phyloP scores from a whole-genome alignment of 1,284 basidiomycete genomes.

The Trametes sp. region DNA sequence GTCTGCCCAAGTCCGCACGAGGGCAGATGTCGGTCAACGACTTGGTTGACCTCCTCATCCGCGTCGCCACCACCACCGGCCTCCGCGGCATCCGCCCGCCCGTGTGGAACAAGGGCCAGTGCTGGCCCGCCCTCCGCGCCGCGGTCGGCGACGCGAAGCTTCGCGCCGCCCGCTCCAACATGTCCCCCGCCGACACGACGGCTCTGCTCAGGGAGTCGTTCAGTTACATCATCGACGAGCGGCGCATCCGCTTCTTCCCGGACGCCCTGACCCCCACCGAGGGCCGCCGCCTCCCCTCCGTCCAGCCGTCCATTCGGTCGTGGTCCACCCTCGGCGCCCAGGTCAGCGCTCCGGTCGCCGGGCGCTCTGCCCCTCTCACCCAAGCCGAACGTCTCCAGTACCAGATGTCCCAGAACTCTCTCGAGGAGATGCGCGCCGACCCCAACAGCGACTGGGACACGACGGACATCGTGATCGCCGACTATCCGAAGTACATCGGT shows the following conservation, averaged over 20 bases:
- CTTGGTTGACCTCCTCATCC: not conserved
- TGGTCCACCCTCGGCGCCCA: conserved; percentile 3
- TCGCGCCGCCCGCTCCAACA: not conserved
- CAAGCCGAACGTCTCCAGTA: not conserved
- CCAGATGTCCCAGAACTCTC: not conserved
- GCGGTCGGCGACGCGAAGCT: not conserved
- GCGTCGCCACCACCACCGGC: not conserved
- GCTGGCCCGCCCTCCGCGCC: not conserved
- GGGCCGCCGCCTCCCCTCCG: not conserved
- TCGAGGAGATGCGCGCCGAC: not conserved
- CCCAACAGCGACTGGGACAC: not conserved
- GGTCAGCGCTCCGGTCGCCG: not conserved
- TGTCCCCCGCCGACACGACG: not conserved
- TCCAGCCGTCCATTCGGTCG: conserved; percentile 8
- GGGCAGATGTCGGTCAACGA: not conserved
- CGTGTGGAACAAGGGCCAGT: not conserved
- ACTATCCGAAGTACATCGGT: not conserved
- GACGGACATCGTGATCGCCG: not conserved
- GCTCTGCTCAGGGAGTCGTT: not conserved
- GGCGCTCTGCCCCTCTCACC: not conserved
- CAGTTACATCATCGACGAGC: not conserved
- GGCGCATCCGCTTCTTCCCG: not conserved
- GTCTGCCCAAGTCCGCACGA: not conserved
- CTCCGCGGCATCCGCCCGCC: not conserved
- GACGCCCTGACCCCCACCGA: not conserved